phyloP scores from a whole-genome alignment of 306 rosid genomes.

The Prunus dulcis region DNA sequence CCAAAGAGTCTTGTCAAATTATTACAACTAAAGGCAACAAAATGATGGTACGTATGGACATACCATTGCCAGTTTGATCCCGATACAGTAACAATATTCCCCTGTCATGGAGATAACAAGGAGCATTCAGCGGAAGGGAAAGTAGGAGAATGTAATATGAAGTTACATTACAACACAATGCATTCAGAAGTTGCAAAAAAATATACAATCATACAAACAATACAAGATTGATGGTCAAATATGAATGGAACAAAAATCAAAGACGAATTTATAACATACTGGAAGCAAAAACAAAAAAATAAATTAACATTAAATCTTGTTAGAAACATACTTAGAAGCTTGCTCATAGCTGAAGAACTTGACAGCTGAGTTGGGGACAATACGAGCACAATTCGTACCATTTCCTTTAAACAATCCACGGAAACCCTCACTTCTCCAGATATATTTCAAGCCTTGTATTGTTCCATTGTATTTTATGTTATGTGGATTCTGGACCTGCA shows the following conservation, averaged over 20 bases:
- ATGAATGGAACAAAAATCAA: not conserved
- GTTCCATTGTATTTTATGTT: slow-evolving; percentile 92
- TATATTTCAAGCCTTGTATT: slow-evolving; percentile 84
- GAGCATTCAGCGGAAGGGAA: slow-evolving; percentile 24
- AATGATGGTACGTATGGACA: slow-evolving; percentile 23
- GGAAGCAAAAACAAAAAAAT: not conserved
- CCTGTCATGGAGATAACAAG: slow-evolving; percentile 43
- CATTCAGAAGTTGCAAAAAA: not conserved
- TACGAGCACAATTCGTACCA: slow-evolving; percentile 96
- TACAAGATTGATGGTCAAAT: not conserved
- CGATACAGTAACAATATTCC: slow-evolving; percentile 68
- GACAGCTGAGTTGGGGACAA: slow-evolving; percentile 95
- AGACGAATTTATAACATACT: not conserved
- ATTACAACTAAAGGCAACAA: not conserved
- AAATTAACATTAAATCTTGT: not conserved
- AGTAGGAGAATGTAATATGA: not conserved
- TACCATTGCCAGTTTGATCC: slow-evolving; percentile 87
- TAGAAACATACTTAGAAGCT: slow-evolving; percentile 76
- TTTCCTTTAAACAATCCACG: slow-evolving; percentile 95
- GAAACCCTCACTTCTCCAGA: slow-evolving; percentile 95
- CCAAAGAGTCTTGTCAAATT: not conserved
- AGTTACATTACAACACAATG: not conserved
- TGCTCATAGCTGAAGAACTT: slow-evolving; percentile 99
- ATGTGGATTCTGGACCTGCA: slow-evolving; percentile 94
- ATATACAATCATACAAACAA: not conserved